Conservation (phyloP, 2,329 filamentous ascomycete genomes). For the Aureobasidium sp. region DNA sequence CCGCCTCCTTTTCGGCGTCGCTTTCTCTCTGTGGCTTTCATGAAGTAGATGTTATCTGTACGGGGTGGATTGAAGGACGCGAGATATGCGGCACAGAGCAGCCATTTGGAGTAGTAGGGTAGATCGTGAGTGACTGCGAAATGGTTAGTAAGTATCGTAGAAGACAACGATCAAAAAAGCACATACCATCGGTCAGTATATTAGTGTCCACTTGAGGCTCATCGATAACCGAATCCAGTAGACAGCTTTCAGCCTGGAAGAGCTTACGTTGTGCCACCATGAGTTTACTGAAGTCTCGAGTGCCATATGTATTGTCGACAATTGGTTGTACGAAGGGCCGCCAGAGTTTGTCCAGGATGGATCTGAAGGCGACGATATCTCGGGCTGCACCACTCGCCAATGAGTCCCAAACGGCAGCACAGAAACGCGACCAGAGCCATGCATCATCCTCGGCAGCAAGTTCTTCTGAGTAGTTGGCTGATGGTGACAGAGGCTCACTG, state of each 20-base stretch:
- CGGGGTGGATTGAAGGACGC: constrained; percentile 69
- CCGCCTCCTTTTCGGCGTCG: constrained; percentile 41
- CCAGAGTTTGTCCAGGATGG: constrained; percentile 70
- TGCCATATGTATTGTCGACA: constrained; percentile 58
- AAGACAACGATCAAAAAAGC: no score
- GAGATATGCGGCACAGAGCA: constrained; percentile 70
- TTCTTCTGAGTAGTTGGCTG: constrained; percentile 41
- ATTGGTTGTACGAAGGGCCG: constrained; percentile 74
- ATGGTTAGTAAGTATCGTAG: no score
- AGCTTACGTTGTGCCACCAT: constrained; percentile 61
- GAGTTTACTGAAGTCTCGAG: constrained; percentile 76
- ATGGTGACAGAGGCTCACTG: constrained; percentile 21
- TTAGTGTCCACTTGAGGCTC: background rate
- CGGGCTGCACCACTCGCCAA: constrained; percentile 71
- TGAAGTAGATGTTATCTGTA: constrained; percentile 69
- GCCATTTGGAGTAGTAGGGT: constrained; percentile 63
- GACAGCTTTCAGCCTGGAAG: constrained; percentile 63
- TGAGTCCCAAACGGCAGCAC: constrained; percentile 77
- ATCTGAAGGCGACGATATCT: constrained; percentile 64
- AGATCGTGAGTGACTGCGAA: constrained; percentile 38
- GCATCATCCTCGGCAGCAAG: constrained; percentile 48
- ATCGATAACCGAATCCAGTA: constrained; percentile 44
- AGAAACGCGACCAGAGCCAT: constrained; percentile 73
- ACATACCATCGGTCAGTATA: constrained; percentile 6
- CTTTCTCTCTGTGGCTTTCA: constrained; percentile 52